Conservation (phyloP, 2,329 filamentous ascomycete genomes). For the Aspergillus quadrilineatus region DNA sequence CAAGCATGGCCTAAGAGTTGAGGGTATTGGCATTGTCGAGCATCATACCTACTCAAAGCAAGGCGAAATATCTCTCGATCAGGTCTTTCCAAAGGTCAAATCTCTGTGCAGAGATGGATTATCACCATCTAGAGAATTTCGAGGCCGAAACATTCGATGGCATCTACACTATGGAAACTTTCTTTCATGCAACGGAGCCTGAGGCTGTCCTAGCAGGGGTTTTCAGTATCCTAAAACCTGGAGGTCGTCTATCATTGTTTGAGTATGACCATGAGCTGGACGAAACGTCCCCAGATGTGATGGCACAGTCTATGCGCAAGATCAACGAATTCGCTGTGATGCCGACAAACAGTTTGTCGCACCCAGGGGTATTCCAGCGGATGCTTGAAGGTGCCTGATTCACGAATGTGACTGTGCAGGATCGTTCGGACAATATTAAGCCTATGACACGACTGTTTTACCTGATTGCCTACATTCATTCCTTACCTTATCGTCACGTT, state of each 20-base stretch:
- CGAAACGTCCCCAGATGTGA: constrained; percentile 30
- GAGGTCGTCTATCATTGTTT: constrained; percentile 48
- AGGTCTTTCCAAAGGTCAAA: constrained; percentile 16
- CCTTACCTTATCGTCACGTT: constrained; percentile 48
- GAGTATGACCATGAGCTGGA: constrained; percentile 49
- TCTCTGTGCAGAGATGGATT: constrained; percentile 50
- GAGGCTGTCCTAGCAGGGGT: constrained; percentile 47
- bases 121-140: constrained; percentile 51
- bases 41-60: constrained; percentile 46
- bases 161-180: constrained; percentile 57
- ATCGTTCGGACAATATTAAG: constrained; percentile 49
- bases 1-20: constrained; percentile 40
- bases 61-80: constrained; percentile 37
- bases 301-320: constrained; percentile 31
- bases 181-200: constrained; percentile 55
- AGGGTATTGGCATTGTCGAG: constrained; percentile 51
- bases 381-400: constrained; percentile 48
- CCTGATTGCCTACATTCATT: constrained; percentile 45
- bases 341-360: constrained; percentile 45
- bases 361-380: constrained; percentile 28
- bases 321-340: constrained; percentile 49
- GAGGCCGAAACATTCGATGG: constrained; percentile 47
- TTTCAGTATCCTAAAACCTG: constrained; percentile 49
- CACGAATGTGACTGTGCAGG: constrained; percentile 43
- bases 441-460: constrained; percentile 53